These are phyloP conservation scores for Alternaria panax DNA, from an alignment of 2,329 filamentous ascomycete species.

Conservation along the genomic window DNA sequence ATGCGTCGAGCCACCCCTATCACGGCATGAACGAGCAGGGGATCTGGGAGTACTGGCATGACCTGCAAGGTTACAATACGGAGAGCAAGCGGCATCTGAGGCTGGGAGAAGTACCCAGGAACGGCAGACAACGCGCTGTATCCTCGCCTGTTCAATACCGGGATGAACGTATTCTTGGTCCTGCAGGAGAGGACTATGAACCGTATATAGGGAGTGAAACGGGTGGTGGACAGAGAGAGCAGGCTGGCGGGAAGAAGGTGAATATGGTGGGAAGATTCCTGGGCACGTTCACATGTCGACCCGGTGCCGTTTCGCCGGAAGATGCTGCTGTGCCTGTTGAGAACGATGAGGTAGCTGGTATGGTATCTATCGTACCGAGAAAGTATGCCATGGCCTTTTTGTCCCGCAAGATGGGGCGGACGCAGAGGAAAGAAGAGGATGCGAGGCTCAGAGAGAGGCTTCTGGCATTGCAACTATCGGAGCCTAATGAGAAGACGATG, in stretches of 20 bases:
- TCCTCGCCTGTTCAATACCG: background rate
- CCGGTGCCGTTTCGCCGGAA: background rate
- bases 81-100: background rate
- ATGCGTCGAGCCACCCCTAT: background rate
- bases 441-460: background rate
- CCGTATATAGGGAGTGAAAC: background rate
- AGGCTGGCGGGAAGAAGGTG: background rate
- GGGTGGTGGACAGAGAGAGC: background rate
- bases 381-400: constrained; percentile 5
- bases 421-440: background rate
- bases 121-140: background rate
- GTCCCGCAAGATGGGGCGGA: background rate
- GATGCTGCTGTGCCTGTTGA: background rate
- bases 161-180: background rate
- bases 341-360: background rate
- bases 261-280: background rate
- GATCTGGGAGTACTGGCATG: background rate
- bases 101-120: background rate
- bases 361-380: background rate
- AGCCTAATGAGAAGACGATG: background rate
- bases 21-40: background rate
- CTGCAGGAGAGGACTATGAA: background rate
- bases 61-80: background rate
- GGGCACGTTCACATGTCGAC: constrained; percentile 1
- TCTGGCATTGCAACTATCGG: background rate